Evolutionary conservation across 768 basidiomycete genomes (phyloP), one percentile per base, ranked within the genome.

Genomic region (Suillus luteus): DNA sequence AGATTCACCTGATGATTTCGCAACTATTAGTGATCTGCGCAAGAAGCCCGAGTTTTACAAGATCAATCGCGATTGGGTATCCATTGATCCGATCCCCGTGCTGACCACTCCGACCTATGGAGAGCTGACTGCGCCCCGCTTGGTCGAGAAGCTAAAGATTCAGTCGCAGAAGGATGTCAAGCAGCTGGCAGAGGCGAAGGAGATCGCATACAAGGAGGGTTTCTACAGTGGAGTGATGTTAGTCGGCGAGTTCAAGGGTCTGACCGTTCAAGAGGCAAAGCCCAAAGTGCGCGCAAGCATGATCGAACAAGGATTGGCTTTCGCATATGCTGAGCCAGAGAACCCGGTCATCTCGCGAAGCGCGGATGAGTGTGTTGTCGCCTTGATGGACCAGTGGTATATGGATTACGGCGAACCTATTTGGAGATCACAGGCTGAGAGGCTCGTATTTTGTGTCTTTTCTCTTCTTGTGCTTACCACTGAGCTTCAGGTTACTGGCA

Each of bases 311-410:
- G 89, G 88, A 2, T 70, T 92, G 61, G 96, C 93, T 8, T 88
- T 97, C 70, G 83, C 92, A 63, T 99, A 99, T 73, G 95, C 96
- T 11, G 96, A 99, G 77, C 96, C 96, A 1, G 96, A 99, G 76
- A 91, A 91, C 62, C 74, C 93, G 68, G 90, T 98, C 71, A 86
- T 95, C 70, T 93, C 90, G 52, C 83, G 96, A 51, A 94, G 91
- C 75, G 87, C 85, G n/a, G 97, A 99, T 72, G 96, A 98, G 77
- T 99, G 97, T 79, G 92, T 98, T 22, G 95, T 99, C 63, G 96
- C 96, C 3, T 79, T 99, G 68, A 96, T 95, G 87, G 97, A 99
- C 74, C 97, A 99, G 77, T 99, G 96, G 96, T 99, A 99, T 77
- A 78, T 99, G 76, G 95, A 99, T 76, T 99, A 98, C 70, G 97